Evolutionary conservation across 148 eudicot species (phyloP).

Genomic region (Beta vulgaris): DNA sequence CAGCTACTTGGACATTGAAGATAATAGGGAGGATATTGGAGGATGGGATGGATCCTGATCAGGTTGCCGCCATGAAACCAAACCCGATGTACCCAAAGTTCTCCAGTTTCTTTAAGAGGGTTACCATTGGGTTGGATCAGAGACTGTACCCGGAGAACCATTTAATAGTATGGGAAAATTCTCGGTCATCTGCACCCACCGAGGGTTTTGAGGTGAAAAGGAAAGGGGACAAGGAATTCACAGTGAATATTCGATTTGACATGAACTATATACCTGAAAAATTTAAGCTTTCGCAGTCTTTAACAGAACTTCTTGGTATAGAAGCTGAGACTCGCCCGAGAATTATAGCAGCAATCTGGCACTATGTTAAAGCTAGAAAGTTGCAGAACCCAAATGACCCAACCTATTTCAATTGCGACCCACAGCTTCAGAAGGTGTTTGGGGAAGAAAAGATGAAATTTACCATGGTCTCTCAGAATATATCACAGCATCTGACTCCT

Average conservation of each 20-base stretch:
- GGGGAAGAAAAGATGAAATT: conserved; percentile 83
- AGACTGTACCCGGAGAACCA: conserved; percentile 83
- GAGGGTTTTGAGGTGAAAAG: conserved; percentile 96
- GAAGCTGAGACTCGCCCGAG: conserved; percentile 95
- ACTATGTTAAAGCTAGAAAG: conserved; percentile 89
- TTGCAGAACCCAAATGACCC: conserved; percentile 82
- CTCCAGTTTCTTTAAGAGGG: conserved; percentile 78
- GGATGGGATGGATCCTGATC: conserved; percentile 84
- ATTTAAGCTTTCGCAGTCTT: conserved; percentile 75
- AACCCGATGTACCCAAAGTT: conserved; percentile 79
- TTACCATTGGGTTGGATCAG: conserved; percentile 77
- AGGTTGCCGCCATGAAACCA: conserved; percentile 57
- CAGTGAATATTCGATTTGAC: conserved; percentile 66
- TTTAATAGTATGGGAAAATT: conserved; percentile 82
- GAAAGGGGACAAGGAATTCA: conserved; percentile 83
- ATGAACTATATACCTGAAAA: conserved; percentile 85
- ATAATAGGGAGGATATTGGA: conserved; percentile 87
- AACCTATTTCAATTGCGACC: conserved; percentile 78
- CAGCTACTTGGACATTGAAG: conserved; percentile 90
- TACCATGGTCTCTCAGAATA: conserved; percentile 76
- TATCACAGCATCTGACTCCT: conserved; percentile 66
- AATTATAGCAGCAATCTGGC: conserved; percentile 87
- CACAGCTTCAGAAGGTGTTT: conserved; percentile 78
- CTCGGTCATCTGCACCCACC: conserved; percentile 72
- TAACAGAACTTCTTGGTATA: conserved; percentile 82